Base-by-base conservation (phyloP, 169 alveolate species). In the Cryptosporidium tyzzeri region DNA sequence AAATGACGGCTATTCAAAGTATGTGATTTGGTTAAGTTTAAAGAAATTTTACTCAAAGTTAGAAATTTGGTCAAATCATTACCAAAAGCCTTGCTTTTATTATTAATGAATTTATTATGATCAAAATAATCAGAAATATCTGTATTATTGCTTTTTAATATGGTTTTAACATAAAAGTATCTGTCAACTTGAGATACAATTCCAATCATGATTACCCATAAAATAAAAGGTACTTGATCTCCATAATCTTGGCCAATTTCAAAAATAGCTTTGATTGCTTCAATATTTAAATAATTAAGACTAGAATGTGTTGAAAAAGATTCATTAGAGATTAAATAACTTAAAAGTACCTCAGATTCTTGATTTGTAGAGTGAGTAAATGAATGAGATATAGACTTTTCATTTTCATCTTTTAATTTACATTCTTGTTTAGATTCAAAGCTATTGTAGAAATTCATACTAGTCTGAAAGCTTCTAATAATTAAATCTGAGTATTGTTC, bases 111-210 rank as follows among this genome's bases (percentile, higher is more conserved):
- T 50, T 37, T 73, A 26, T 41, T 73, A n/a, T 53, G 48, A 33
- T 73, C 86, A 35, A 31, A 33, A 41, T 73, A 12, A 10, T 73
- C 71, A 9, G 68, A 39, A 59, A 35, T 23, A 14, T 59, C 86
- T 6, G 33, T 4, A 26, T 37, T 31, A 12, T 73, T 73, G 33
- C 71, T 50, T 58, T 73, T 73, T 18, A 53, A 3, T 58, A 73
- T 23, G 7, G 86, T 23, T 58, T 73, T 73, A 59, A 73, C 39
- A 18, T 73, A 73, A 35, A 50, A 73, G 21, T 73, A 59, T 9
- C 86, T 58, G 39, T 73, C 86, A 23, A 73, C 68, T 48, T 73
- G 86, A 4, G 86, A 73, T 18, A 73, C 35, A n/a, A 73, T 73
- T 59, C 70, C 86, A 41, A 73, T 41, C 0, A 55, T 39, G 12